Evolutionary conservation across 495 filamentous ascomycete species (phyloP).

Genomic region (Penicillium arizonense): DNA sequence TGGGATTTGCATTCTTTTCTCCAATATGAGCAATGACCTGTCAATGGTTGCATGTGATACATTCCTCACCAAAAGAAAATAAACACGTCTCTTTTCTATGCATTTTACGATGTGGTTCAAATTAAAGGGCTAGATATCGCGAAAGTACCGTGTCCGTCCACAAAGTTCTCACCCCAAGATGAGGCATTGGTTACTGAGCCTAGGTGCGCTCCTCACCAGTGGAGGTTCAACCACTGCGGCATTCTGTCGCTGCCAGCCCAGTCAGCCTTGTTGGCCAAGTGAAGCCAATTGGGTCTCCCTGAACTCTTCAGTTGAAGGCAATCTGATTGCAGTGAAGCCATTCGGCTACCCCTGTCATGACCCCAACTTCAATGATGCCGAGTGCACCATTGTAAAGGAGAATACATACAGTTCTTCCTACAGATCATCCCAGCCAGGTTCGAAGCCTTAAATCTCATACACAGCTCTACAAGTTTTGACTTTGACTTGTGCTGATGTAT

Average conservation of each 20-base stretch:
- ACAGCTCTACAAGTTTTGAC: no score
- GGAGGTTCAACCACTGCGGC: neutral
- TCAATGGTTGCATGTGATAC: no score
- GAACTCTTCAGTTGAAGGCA: slow-evolving; percentile 35
- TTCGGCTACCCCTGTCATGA: slow-evolving; percentile 42
- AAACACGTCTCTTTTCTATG: no score
- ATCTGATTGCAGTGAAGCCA: slow-evolving; percentile 39
- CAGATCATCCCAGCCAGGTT: slow-evolving; percentile 25
- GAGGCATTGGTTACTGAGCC: no score
- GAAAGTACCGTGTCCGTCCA: no score
- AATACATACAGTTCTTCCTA: slow-evolving; percentile 23
- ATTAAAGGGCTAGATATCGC: no score
- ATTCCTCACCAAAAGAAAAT: no score
- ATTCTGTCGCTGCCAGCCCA: slow-evolving; percentile 26
- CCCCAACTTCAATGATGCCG: slow-evolving; percentile 18
- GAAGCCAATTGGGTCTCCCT: slow-evolving; percentile 31
- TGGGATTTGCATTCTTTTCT: no score
- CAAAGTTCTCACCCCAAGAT: no score
- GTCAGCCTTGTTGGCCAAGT: slow-evolving; percentile 39
- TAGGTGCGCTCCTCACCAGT: neutral
- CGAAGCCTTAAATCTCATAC: neutral
- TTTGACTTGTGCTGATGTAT: no score
- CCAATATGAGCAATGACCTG: no score
- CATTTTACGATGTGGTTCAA: no score
- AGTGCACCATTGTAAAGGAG: slow-evolving; percentile 24